Conservation (phyloP, 2,329 filamentous ascomycete genomes). For the Claviceps cyperi region DNA sequence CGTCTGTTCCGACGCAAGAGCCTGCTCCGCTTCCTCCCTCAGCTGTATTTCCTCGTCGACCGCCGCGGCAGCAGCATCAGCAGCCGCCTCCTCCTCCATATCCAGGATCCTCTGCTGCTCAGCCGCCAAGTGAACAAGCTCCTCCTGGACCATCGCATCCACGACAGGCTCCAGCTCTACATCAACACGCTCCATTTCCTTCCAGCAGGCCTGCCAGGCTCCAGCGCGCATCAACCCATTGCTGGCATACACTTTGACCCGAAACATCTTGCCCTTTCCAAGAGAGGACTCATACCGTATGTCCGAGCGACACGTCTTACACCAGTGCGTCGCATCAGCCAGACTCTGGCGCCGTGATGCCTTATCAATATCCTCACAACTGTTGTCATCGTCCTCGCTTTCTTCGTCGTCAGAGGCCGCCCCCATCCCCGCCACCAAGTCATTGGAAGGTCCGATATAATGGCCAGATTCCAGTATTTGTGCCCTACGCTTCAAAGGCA, state of each 20-base stretch:
- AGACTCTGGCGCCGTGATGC: constrained; percentile 11
- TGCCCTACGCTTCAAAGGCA: constrained; percentile 49
- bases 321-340: constrained; percentile 36
- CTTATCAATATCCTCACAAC: constrained; percentile 19
- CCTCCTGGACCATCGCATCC: constrained; percentile 40
- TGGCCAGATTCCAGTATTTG: constrained; percentile 64
- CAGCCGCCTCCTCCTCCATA: constrained; percentile 12
- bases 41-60: constrained; percentile 9
- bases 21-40: constrained; percentile 16
- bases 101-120: constrained; percentile 28
- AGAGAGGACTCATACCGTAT: constrained; percentile 39
- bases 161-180: constrained; percentile 75
- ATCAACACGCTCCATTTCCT: constrained; percentile 96
- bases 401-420: constrained; percentile 20
- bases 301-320: constrained; percentile 38
- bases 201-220: constrained; percentile 89
- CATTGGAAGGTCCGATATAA: constrained; percentile 50
- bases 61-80: constrained; percentile 4
- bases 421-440: constrained; percentile 20
- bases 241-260: constrained; percentile 81
- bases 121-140: constrained; percentile 41
- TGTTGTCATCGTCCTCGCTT: constrained; percentile 32
- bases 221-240: constrained; percentile 88
- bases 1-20: constrained; percentile 1
- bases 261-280: constrained; percentile 46